phyloP scores from a whole-genome alignment of 1,284 basidiomycete species.

The Papiliotrema fonsecae region DNA sequence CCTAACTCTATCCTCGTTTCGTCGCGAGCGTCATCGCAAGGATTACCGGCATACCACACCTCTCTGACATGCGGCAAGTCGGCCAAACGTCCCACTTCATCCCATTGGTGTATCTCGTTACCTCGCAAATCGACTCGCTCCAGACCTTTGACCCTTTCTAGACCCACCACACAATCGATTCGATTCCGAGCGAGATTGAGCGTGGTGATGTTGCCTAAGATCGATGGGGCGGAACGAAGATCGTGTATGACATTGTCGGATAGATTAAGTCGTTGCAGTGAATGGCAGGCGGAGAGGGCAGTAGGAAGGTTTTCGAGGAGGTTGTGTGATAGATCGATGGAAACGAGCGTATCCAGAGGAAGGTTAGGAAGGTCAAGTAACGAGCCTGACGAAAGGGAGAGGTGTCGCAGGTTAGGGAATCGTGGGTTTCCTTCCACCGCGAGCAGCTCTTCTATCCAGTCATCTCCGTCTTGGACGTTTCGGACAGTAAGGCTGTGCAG shows the following conservation, averaged over 20 bases:
- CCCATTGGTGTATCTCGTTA: constrained; percentile 75
- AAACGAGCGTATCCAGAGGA: constrained; percentile 79
- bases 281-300: constrained; percentile 62
- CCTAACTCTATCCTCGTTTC: constrained; percentile 73
- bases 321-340: constrained; percentile 82
- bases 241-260: constrained; percentile 95
- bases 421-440: constrained; percentile 15
- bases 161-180: constrained; percentile 85
- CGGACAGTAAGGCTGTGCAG: constrained; percentile 41
- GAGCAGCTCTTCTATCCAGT: constrained; percentile 44
- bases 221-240: constrained; percentile 77
- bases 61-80: constrained; percentile 69
- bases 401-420: constrained; percentile 43
- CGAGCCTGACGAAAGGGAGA: constrained; percentile 33
- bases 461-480: constrained; percentile 45
- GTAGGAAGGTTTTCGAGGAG: constrained; percentile 61
- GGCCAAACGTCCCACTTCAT: constrained; percentile 79
- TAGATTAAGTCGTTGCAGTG: constrained; percentile 80
- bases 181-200: constrained; percentile 81
- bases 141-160: constrained; percentile 78
- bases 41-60: constrained; percentile 76
- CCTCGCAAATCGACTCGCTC: constrained; percentile 79
- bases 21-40: constrained; percentile 57
- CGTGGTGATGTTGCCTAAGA: constrained; percentile 68
- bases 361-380: constrained; percentile 49